Evolutionary conservation across 768 basidiomycete species (phyloP), one percentile per base, ranked within the genome.

Genomic region (Hebeloma cylindrosporum): DNA sequence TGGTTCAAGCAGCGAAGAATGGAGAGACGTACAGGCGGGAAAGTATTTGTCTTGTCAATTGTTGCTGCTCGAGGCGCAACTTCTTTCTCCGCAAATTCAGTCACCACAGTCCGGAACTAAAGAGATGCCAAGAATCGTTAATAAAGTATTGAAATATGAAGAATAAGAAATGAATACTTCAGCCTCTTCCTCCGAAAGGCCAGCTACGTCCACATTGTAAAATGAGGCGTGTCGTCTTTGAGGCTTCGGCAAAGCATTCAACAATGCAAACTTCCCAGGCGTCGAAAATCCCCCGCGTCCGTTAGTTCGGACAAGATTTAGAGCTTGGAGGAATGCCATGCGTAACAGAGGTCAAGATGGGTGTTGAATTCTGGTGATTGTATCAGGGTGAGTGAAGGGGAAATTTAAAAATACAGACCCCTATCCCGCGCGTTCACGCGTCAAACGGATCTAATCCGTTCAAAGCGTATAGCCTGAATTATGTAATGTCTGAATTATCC

Each of bases 11-110:
- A 30, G 35, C 41, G 36, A 26, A 27, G 49, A 16, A 21, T 46
- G 40, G 21, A 26, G 13, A 30, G 5, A 49, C 79, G 52, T 58
- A 92, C 90, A 47, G 66, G 56, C 14, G 93, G 93, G 53, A 88
- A 89, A 40, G 72, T 83, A 65, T 96, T 95, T 20, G 77, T 83
- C 66, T 74, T 82, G 70, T 97, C 94, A 33, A 93, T 85, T 53
- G 91, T 84, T 44, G 79, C 86, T 7, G 93, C 93, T 49, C 86
- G 69, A 3, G 93, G 93, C 1, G 90, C 87, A 31, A 96, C 70
- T 63, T 94, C 93, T 52, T 79, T 80, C 65, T 85, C 72, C 2
- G 91, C 84, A 56, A 96, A 97, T 37, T 85, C 79, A 17, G 71
- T 66, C 1, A 95, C 82, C 1, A 85, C 88, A 58, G 82, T 80